Evolutionary conservation across 768 basidiomycete genomes (phyloP), one percentile per base, ranked within the genome.

Genomic region (Suillus paluster): DNA sequence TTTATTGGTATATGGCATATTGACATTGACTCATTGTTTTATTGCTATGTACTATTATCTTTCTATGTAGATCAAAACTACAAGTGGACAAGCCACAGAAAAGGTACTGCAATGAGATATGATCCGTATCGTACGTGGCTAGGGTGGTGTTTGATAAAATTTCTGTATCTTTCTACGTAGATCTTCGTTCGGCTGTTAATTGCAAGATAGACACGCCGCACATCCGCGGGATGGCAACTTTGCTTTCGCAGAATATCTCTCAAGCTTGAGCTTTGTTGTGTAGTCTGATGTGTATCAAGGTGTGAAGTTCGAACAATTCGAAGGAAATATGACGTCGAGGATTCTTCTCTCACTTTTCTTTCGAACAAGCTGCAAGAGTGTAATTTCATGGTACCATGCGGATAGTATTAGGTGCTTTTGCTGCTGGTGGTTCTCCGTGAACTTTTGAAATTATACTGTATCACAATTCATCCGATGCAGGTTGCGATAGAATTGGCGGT

Each of bases 1-100:
- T n/a, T n/a, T 7, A n/a, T n/a, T n/a, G n/a, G n/a, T n/a, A n/a
- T 44, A 8, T 44, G 9, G n/a, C n/a, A n/a, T 21, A n/a, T n/a
- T 9, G n/a, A n/a, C n/a, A 9, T n/a, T 44, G 21, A 23, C 14
- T n/a, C 5, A 15, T 36, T 12, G 12, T 19, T 52, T 49, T n/a
- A n/a, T n/a, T 33, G 19, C 49, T 52, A 11, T n/a, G n/a, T 21
- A 12, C 4, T 45, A 21, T 45, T 9, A 21, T 12, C n/a, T 21
- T 11, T 36, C 10, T 36, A n/a, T n/a, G n/a, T n/a, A n/a, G n/a
- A n/a, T n/a, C n/a, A n/a, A 59, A 45, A 61, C 63, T 66, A 75
- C 75, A 75, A 57, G 63, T 59, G 52, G 56, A 21, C 64, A 57
- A n/a, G n/a, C n/a, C 63, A 61, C 56, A 56, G 56, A 50, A 60